Evolutionary conservation across 768 basidiomycete genomes (phyloP).

Genomic region (Tulasnella sp.): DNA sequence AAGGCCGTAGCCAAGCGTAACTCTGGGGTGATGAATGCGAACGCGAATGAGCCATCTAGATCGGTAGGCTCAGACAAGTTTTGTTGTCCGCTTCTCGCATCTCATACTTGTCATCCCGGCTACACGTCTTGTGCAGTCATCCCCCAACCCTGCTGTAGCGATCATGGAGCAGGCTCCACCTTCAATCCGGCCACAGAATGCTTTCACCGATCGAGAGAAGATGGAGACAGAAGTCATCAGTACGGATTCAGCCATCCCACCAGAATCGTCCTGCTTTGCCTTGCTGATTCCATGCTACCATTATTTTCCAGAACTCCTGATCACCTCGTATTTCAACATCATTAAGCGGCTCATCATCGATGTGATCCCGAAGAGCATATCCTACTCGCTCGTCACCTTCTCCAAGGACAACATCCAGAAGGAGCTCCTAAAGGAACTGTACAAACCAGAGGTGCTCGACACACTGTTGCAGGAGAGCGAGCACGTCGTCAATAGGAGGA

Average conservation of each 20-base stretch:
- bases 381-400: conserved; percentile 78
- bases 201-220: conserved; percentile 85
- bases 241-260: conserved; percentile 34
- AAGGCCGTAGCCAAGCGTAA: background rate
- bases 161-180: conserved; percentile 52
- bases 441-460: conserved; percentile 92
- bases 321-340: conserved; percentile 95
- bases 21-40: too few relatives aligned
- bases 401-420: conserved; percentile 92
- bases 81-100: background rate
- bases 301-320: conserved; percentile 80
- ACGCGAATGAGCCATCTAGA: background rate
- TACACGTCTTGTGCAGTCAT: too few relatives aligned
- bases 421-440: conserved; percentile 89
- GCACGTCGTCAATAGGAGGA: conserved; percentile 74
- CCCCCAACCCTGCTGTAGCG: conserved; percentile 10
- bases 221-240: conserved; percentile 99
- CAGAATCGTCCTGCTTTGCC: background rate
- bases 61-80: background rate
- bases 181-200: conserved; percentile 79
- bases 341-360: conserved; percentile 99
- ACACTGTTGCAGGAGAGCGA: conserved; percentile 93
- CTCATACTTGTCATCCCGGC: too few relatives aligned
- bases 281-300: background rate
- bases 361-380: conserved; percentile 98